These are phyloP conservation scores for Phytophthora foliorum DNA, from an alignment of 352 stramenopile species.

Conservation along the genomic window DNA sequence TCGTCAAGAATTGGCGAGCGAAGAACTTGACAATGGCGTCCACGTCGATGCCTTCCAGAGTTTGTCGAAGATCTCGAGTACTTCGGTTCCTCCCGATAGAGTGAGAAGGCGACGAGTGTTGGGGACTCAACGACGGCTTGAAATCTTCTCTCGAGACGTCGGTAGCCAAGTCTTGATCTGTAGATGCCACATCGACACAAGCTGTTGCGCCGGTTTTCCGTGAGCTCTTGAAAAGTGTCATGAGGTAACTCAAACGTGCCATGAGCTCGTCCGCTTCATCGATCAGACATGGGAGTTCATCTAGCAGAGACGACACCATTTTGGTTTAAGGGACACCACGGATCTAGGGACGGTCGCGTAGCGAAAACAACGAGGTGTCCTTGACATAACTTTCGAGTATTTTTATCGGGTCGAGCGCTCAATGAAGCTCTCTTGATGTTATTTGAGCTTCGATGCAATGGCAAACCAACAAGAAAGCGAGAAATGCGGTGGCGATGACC, in stretches of 20 bases:
- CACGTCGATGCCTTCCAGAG: conserved; percentile 35
- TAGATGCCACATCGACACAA: background rate
- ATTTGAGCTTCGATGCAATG: conserved; percentile 14
- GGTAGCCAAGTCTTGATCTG: conserved; percentile 7
- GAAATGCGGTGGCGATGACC: conserved; percentile 32
- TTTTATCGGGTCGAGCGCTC: conserved; percentile 26
- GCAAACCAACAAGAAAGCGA: conserved; percentile 16
- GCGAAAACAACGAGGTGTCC: background rate
- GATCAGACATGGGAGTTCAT: conserved; percentile 71
- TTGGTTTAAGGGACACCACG: conserved; percentile 2
- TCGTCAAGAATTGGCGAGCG: conserved; percentile 54
- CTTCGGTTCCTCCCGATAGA: conserved; percentile 6
- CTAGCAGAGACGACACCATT: conserved; percentile 67
- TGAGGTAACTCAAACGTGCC: conserved; percentile 52
- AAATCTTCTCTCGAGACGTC: conserved; percentile 6
- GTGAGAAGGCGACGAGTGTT: conserved; percentile 5
- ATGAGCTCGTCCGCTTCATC: conserved; percentile 71
- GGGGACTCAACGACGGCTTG: conserved; percentile 6
- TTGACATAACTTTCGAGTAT: conserved; percentile 18
- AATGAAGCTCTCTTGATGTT: background rate
- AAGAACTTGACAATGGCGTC: conserved; percentile 55
- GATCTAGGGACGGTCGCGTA: conserved; percentile 1
- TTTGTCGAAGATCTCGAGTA: conserved; percentile 9
- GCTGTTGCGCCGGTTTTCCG: background rate
- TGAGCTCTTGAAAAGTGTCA: conserved; percentile 36